Conservation (phyloP, 495 filamentous ascomycete genomes). For the Pyrenula aspistea region DNA sequence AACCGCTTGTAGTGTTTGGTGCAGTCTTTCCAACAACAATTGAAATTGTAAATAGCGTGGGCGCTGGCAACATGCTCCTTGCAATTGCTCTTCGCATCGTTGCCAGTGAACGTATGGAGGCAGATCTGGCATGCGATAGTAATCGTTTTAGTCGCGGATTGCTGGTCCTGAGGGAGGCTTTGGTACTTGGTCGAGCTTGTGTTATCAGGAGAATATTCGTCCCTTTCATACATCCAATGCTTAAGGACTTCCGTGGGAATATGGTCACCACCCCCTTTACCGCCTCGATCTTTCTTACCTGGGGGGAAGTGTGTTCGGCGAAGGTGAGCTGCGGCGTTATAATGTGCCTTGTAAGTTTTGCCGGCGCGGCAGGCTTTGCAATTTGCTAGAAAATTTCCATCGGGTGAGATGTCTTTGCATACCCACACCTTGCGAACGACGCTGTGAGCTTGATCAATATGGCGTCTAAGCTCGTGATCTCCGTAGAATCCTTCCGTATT, state of each 20-base stretch:
- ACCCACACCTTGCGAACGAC: slow-evolving; percentile 67
- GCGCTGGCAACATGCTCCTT: no score
- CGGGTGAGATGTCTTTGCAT: slow-evolving; percentile 51
- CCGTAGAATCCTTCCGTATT: slow-evolving; percentile 81
- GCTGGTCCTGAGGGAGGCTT: neutral
- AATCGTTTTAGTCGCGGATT: no score
- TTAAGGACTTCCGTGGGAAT: slow-evolving; percentile 73
- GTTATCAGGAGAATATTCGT: slow-evolving; percentile 30
- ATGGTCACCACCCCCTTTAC: slow-evolving; percentile 72
- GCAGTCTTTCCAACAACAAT: no score
- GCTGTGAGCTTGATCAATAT: slow-evolving; percentile 71
- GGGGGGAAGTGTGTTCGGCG: slow-evolving; percentile 79
- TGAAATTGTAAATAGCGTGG: no score
- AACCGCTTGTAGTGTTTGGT: no score
- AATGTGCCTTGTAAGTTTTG: slow-evolving; percentile 84
- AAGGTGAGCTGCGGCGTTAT: slow-evolving; percentile 90
- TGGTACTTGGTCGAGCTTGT: neutral
- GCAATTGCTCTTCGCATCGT: no score
- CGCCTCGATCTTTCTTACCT: slow-evolving; percentile 38
- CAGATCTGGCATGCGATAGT: no score
- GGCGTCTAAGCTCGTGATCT: slow-evolving; percentile 82
- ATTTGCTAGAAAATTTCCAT: slow-evolving; percentile 54
- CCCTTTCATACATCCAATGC: slow-evolving; percentile 68
- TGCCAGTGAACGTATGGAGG: no score
- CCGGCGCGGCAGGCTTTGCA: slow-evolving; percentile 74